Conservation (phyloP, 768 basidiomycete genomes). For the Peribolospora baueri region DNA sequence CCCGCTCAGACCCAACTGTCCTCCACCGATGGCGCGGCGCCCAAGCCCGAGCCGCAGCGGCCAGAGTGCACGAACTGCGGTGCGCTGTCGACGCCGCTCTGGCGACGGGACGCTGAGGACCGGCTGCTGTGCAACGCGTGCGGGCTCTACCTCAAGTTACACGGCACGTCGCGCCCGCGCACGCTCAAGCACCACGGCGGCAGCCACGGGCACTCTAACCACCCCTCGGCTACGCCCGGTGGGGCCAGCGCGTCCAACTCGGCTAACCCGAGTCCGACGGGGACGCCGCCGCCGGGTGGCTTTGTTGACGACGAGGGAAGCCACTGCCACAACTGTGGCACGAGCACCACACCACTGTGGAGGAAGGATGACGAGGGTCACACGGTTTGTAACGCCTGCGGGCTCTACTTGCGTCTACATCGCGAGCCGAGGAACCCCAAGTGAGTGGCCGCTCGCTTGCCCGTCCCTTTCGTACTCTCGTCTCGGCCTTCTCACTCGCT, state of each 20-base stretch:
- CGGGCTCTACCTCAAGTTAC: constrained; percentile 87
- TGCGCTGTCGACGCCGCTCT: constrained; percentile 53
- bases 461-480: no score
- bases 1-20: no score
- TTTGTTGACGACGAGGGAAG: no score
- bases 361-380: constrained; percentile 56
- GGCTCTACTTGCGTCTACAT: constrained; percentile 13
- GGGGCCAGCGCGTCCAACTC: no score
- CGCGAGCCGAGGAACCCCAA: no score
- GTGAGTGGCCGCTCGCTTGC: no score
- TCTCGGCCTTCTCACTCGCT: no score
- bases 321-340: constrained; percentile 68
- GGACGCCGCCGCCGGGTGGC: no score
- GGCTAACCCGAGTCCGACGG: no score
- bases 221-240: no score
- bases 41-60: no score
- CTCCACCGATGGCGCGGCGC: no score
- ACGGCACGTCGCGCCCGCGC: constrained; percentile 78
- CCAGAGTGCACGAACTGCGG: constrained; percentile 50
- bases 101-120: constrained; percentile 58
- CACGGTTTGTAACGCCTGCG: constrained; percentile 71
- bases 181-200: constrained; percentile 93
- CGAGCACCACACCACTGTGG: constrained; percentile 58
- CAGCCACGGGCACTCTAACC: constrained; percentile 17
- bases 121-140: constrained; percentile 77